phyloP scores from a whole-genome alignment of 169 alveolate species.

The Cryptosporidium meleagridis region DNA sequence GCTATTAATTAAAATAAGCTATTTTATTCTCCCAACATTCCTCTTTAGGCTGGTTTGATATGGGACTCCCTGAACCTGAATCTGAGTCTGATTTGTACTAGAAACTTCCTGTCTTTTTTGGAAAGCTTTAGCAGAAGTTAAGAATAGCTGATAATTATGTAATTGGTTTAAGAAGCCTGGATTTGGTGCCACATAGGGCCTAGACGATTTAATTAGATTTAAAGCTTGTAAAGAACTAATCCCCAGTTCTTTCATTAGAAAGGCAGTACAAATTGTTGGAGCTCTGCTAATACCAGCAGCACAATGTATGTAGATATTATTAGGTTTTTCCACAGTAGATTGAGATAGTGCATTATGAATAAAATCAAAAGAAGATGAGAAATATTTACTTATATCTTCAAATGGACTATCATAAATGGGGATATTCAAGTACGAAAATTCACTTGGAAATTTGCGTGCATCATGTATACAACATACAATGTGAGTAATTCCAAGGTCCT shows the following conservation, averaged over 20 bases:
- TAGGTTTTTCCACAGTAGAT: constrained; percentile 35
- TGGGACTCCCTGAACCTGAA: constrained; percentile 17
- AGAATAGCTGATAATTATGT: constrained; percentile 9
- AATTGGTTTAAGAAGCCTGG: constrained; percentile 53
- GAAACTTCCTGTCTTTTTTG: background rate
- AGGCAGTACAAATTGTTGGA: constrained; percentile 71
- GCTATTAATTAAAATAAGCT: background rate
- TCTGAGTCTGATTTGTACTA: background rate
- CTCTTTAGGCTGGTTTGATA: constrained; percentile 8
- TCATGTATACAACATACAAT: constrained; percentile 63
- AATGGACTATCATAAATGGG: constrained; percentile 65
- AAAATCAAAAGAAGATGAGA: constrained; percentile 35
- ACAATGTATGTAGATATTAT: constrained; percentile 57
- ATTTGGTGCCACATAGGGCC: constrained; percentile 67
- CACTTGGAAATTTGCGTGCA: constrained; percentile 39
- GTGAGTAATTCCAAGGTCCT: constrained; percentile 55
- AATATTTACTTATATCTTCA: constrained; percentile 49
- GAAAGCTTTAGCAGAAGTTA: background rate
- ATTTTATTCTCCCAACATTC: constrained; percentile 20
- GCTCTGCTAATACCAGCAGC: constrained; percentile 76
- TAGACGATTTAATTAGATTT: constrained; percentile 31
- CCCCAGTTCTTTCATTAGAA: constrained; percentile 50
- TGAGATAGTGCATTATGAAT: constrained; percentile 39
- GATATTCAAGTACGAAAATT: constrained; percentile 37
- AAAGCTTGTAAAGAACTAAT: constrained; percentile 52